Evolutionary conservation across 2,329 filamentous ascomycete genomes (phyloP).

Genomic region (Trichoderma afroharzianum): DNA sequence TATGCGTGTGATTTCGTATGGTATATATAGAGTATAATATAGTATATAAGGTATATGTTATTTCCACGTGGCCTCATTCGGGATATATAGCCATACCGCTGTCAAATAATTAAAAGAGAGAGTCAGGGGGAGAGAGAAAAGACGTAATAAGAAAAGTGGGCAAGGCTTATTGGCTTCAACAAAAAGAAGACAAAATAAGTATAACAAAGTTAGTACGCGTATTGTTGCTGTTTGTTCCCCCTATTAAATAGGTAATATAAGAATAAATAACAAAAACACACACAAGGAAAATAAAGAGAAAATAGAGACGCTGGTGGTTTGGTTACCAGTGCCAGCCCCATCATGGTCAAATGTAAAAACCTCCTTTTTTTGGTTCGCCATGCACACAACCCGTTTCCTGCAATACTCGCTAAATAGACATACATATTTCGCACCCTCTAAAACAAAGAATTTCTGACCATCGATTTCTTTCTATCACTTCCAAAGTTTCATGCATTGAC

Average conservation of each 20-base stretch:
- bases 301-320: not conserved
- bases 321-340: not conserved
- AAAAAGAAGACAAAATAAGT: not conserved
- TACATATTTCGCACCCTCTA: conserved; percentile 23
- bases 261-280: not conserved
- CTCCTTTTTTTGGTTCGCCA: not conserved
- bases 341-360: conserved; percentile 4
- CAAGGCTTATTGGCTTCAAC: not conserved
- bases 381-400: conserved; percentile 7
- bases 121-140: not conserved
- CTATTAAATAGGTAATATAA: no score
- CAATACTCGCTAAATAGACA: conserved; percentile 27
- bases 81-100: conserved; percentile 4
- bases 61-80: conserved; percentile 11
- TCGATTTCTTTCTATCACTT: conserved; percentile 12
- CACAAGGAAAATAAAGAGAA: not conserved
- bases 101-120: not conserved
- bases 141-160: not conserved
- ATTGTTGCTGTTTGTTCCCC: not conserved
- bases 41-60: not conserved
- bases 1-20: not conserved
- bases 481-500: conserved; percentile 30
- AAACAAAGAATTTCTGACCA: conserved; percentile 15
- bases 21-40: not conserved
- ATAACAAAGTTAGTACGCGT: not conserved